Percentiles rank a stretch among this genome's conserved stretches.
Evolutionary conservation across 768 basidiomycete genomes (phyloP).

Genomic region (Suillus occidentalis): DNA sequence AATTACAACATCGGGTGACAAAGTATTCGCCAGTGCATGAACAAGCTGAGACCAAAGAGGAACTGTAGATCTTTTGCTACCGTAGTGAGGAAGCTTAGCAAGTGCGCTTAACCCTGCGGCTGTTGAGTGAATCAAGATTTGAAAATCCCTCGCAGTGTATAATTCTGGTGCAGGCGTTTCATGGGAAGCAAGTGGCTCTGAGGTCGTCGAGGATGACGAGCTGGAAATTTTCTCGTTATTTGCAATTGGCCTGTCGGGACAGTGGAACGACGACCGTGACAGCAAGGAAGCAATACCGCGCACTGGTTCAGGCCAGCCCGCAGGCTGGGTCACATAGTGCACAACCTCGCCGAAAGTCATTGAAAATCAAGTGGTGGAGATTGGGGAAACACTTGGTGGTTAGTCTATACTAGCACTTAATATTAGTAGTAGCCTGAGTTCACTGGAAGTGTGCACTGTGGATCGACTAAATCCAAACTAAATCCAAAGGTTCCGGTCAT

Average conservation of each 20-base stretch:
- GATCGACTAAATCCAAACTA: no score
- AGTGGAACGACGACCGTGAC: background rate
- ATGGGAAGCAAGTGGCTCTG: background rate
- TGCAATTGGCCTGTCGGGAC: background rate
- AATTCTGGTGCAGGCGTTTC: background rate
- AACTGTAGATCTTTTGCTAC: background rate
- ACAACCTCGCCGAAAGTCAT: background rate
- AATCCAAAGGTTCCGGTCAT: no score
- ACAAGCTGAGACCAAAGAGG: constrained; percentile 1
- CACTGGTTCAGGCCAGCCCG: background rate
- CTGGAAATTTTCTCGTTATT: background rate
- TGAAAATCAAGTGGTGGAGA: no score
- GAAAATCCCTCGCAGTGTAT: background rate
- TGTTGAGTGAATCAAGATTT: background rate
- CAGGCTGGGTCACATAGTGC: background rate
- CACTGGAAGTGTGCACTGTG: no score
- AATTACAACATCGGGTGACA: background rate
- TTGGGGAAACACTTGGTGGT: no score
- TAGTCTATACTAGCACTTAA: no score
- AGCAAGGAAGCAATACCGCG: background rate
- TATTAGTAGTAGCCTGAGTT: no score
- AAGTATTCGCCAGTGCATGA: background rate
- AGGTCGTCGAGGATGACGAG: background rate
- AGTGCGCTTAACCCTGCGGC: background rate
- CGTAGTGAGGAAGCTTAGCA: background rate